Evolutionary conservation across 192 early-diverging fungal species (phyloP), one percentile per base, ranked within the genome.

Genomic region (Entophlyctis luteolus): DNA sequence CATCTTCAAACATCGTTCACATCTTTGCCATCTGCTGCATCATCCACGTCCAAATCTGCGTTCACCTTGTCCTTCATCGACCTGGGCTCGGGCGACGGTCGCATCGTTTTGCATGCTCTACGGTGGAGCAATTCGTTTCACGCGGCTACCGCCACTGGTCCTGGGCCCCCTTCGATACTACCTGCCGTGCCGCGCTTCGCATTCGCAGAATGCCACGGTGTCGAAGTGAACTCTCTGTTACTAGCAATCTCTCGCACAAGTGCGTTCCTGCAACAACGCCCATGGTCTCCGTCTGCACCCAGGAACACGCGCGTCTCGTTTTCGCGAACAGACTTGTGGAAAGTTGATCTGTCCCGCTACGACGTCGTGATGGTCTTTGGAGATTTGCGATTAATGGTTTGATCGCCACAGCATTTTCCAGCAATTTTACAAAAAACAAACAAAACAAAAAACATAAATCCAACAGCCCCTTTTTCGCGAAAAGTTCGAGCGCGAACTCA

Each of bases 361-460:
- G 29, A 57, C 14, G 55, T 57, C 25, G 55, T 57, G 33, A 57
- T 57, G 55, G 55, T 57, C n/a, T 57, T 57, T 35, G 55, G 55
- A 1, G 55, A 57, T 57, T 35, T 57, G 16, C 25, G 55, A 18
- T 34, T 57, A 25, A 57, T 57, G 55, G 55, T 57, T 10, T 20
- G 33, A 22, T 0, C 27, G n/a, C n/a, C n/a, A n/a, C n/a, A n/a
- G n/a, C n/a, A n/a, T 34, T 14, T 57, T 57, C 8, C 14, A 1
- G 16, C 5, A 34, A 18, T 2, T 33, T 12, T 57, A 2, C 55
- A 14, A 1, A 35, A 2, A 35, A 12, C 33, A 22, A 35, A 2
- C 8, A 3, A 36, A 1, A 34, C 55, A 20, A 20, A 23, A 1
- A 12, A 10, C 18, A 2, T 18, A 12, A 36, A 27, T 22, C 0